Base-by-base conservation (phyloP, 495 filamentous ascomycete species). In the Penicillium flavigenum region DNA sequence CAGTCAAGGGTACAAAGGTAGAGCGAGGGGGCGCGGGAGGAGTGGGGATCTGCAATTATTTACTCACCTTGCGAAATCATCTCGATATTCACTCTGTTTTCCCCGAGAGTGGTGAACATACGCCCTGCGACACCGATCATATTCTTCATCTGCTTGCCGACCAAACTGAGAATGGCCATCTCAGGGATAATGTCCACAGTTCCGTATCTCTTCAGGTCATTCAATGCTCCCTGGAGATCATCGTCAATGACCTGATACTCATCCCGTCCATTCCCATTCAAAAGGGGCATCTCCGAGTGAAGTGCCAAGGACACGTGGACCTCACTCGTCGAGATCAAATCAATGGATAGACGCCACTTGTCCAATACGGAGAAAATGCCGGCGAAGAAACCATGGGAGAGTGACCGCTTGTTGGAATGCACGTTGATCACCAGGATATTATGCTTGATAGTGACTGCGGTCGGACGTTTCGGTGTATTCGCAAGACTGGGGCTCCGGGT, bases 291-390 rank as follows among this genome's bases (percentile, higher is more conserved):
- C 45, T 83, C 80, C 3, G 86, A 89, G 68, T 96, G 93, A 48
- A 98, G 81, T 5, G 94, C 94, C 82, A 98, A 89, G 12, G 91
- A 96, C 17, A 98, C 91, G 66, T 98, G 94, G 9, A 96, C 92
- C 72, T 98, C 94, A 56, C 84, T 89, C 10, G 90, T 94, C 17
- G 92, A 93, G 70, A 97, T 96, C 59, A 98, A 78, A 64, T 98
- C 93, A 20, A 97, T 92, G 1, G 87, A 88, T 46, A 98, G 80
- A 41, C 82, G 80, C 75, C 87, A 86, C 59, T 83, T 82, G 64
- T 94, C 88, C 50, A 98, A 81, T 46, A 90, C 92, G 14, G 81
- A 84, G 69, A 97, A 98, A 26, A 98, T 92, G 41, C 86, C 86
- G 10, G 90, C 90, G 59, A 98, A 86, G 71, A 98, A 98, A 8